phyloP scores from a whole-genome alignment of 768 basidiomycete genomes.

The Heimioporus sp. region DNA sequence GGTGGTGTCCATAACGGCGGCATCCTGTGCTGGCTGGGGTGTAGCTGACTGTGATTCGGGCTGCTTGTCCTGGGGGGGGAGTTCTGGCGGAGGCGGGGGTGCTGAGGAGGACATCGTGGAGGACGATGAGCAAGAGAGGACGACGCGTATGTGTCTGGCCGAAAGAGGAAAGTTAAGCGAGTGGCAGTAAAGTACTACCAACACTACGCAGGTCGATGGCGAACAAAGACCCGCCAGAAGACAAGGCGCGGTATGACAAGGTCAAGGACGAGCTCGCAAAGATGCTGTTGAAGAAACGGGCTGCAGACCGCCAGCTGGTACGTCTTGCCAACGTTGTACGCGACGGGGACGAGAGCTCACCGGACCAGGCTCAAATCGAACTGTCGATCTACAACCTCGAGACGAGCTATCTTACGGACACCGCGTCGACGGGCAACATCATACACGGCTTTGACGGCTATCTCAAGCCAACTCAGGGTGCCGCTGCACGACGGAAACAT shows the following conservation, averaged over 20 bases:
- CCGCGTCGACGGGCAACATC: slow-evolving; percentile 82
- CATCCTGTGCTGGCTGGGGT: slow-evolving; percentile 33
- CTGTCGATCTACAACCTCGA: slow-evolving; percentile 78
- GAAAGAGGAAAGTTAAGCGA: slow-evolving; percentile 20
- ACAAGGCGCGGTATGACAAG: slow-evolving; percentile 67
- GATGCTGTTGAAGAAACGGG: slow-evolving; percentile 72
- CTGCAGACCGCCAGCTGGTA: slow-evolving; percentile 76
- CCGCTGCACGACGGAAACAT: slow-evolving; percentile 55
- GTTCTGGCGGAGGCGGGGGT: slow-evolving; percentile 48
- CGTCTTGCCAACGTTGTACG: slow-evolving; percentile 16
- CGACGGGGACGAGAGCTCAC: background rate
- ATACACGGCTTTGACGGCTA: slow-evolving; percentile 87
- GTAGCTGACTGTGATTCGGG: slow-evolving; percentile 38
- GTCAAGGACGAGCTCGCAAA: slow-evolving; percentile 73
- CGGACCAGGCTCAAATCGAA: slow-evolving; percentile 67
- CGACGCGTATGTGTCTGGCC: slow-evolving; percentile 3
- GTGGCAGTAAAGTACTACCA: slow-evolving; percentile 7
- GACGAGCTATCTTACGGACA: slow-evolving; percentile 73
- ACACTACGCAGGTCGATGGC: slow-evolving; percentile 24
- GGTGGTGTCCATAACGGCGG: slow-evolving; percentile 66
- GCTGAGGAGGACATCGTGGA: slow-evolving; percentile 57
- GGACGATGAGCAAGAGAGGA: background rate
- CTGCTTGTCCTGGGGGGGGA: slow-evolving; percentile 48
- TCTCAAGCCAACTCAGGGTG: slow-evolving; percentile 66
- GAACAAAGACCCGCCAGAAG: slow-evolving; percentile 48